Base-by-base conservation (phyloP, 169 alveolate species). In the Plasmodium coatneyi region DNA sequence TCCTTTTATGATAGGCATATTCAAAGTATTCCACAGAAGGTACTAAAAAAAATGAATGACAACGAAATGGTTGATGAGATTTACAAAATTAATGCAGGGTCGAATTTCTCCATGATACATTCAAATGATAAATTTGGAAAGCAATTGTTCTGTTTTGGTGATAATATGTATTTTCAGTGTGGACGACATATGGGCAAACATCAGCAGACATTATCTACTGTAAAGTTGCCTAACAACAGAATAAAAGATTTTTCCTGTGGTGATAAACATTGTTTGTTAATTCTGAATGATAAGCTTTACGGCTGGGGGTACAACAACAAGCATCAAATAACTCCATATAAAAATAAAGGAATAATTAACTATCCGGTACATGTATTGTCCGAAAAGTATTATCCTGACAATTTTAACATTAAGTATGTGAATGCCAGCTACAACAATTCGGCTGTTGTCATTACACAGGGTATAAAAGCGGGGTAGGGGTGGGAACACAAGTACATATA, bases 1-100 rank as follows among this genome's bases (percentile, higher is more conserved):
- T 89, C 94, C 41, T 89, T 89, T 89, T 89, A 89, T 89, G 94
- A 89, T 79, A 89, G 94, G 9, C 94, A 89, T 19, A 89, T 89
- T 78, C 94, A 89, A 52, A 89, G 94, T 66, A 89, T 71, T 80
- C 94, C 94, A 79, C 94, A 89, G 49, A 89, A 56, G 71, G 82
- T 89, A 3, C 49, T 89, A 80, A 89, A 78, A 41, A 89, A 60
- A 79, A 54, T 79, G 52, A 89, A 89, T 89, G 94, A 89, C 32
- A 54, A 60, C 36, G 94, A 89, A 89, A 89, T 89, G 5, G 72
- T 60, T 36, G 82, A 79, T 89, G 74, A 89, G 39, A 79, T 89
- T 56, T 89, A 89, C 81, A 89, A 79, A 60, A 89, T 89, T 79
- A 79, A 79, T 79, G 94, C 94, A 22, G 94, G 94, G 46, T 52